phyloP scores from a whole-genome alignment of 2,329 filamentous ascomycete species.

The Aureobasidium sp. region DNA sequence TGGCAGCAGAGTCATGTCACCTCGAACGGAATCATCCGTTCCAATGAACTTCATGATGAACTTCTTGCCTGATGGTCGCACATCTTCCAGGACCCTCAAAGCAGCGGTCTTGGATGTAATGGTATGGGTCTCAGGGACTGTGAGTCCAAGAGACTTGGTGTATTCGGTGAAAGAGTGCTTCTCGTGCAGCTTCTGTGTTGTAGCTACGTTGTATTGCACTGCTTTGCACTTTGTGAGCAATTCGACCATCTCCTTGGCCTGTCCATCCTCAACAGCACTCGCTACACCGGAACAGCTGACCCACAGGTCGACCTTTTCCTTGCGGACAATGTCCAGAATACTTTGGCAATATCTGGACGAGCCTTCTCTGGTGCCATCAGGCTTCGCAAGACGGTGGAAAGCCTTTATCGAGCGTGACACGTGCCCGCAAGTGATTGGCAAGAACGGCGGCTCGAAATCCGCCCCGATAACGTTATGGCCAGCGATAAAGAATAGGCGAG shows the following conservation, averaged over 20 bases:
- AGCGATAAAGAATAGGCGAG: constrained; percentile 54
- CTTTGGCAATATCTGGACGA: constrained; percentile 46
- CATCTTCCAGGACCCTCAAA: constrained; percentile 41
- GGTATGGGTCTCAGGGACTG: constrained; percentile 34
- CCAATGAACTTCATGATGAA: constrained; percentile 62
- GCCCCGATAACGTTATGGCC: constrained; percentile 66
- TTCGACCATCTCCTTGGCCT: constrained; percentile 55
- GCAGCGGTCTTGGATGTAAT: constrained; percentile 48
- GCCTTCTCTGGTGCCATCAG: constrained; percentile 23
- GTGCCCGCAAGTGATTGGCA: constrained; percentile 39
- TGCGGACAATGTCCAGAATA: constrained; percentile 50
- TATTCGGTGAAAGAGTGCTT: constrained; percentile 58
- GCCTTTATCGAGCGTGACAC: constrained; percentile 48
- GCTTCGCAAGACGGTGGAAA: constrained; percentile 44
- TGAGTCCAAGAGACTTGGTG: constrained; percentile 45
- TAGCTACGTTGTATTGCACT: constrained; percentile 52
- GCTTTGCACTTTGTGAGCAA: constrained; percentile 49
- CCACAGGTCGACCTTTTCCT: constrained; percentile 61
- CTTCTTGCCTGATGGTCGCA: constrained; percentile 27
- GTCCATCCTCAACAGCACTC: constrained; percentile 57
- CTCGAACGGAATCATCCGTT: constrained; percentile 51
- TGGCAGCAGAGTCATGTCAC: constrained; percentile 58
- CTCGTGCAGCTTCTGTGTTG: constrained; percentile 52
- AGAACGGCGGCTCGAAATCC: constrained; percentile 45
- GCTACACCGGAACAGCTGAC: constrained; percentile 64